phyloP scores from a whole-genome alignment of 2,329 filamentous ascomycete genomes.

The Nannizzia gypsea region DNA sequence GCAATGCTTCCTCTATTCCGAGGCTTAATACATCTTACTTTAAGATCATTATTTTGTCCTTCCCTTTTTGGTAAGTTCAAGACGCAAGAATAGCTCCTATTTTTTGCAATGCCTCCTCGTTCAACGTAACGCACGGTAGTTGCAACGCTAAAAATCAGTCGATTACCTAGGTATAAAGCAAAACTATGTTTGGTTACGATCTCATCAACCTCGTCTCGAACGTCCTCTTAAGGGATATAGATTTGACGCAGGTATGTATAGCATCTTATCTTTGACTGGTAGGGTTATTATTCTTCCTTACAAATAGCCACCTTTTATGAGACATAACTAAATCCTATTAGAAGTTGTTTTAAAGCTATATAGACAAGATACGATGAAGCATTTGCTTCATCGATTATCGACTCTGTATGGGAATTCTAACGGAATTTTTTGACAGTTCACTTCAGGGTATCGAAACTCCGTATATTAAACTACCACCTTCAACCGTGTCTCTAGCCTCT shows the following conservation, averaged over 20 bases:
- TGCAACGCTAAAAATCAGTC: background rate
- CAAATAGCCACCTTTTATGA: background rate
- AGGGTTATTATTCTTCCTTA: too few relatives aligned
- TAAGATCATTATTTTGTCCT: background rate
- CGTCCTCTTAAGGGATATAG: too few relatives aligned
- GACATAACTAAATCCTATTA: background rate
- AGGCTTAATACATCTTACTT: background rate
- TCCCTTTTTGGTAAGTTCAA: background rate
- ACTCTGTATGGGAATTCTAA: too few relatives aligned
- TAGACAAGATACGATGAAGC: too few relatives aligned
- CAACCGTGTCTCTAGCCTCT: background rate
- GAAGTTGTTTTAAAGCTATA: too few relatives aligned
- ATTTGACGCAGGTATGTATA: too few relatives aligned
- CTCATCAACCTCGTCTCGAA: background rate
- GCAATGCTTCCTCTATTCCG: background rate
- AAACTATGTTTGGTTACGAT: background rate
- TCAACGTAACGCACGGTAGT: slow-evolving; percentile 1
- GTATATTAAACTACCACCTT: background rate
- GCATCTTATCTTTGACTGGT: too few relatives aligned
- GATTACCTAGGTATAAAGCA: background rate
- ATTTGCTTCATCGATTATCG: too few relatives aligned
- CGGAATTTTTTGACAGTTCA: background rate
- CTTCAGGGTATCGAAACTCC: background rate
- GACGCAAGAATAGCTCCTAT: background rate
- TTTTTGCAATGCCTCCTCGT: background rate